Base-by-base conservation (phyloP, 2,329 filamentous ascomycete species). In the Aspergillus pseudotamarii region DNA sequence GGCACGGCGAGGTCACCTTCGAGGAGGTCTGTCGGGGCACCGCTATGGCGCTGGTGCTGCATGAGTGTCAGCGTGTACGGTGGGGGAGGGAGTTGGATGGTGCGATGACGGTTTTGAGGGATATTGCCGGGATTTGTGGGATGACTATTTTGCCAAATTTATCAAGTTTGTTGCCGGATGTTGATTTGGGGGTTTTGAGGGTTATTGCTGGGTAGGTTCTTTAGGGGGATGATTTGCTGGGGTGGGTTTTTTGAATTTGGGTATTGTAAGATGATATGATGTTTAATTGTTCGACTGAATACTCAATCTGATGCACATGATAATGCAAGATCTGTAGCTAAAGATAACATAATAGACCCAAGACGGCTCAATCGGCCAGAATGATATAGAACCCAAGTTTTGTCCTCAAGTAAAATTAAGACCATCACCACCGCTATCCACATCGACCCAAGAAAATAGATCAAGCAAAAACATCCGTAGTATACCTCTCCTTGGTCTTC, bases 391-490 rank as follows among this genome's bases (percentile, higher is more conserved):
- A 14, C 21, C 4, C 11, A 21, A 46, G 14, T 14, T 46, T 23
- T 46, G 30, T 12, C 14, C 14, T 26, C n/a, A 34, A 53, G 4
- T 32, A 8, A 34, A 53, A 32, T 21, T 21, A 32, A 53, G 14
- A 12, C 28, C 16, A 19, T 14, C 46, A 9, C 26, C 14, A 16
- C 45, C 10, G 10, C 32, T 46, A 21, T 46, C 43, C 43, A 23
- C n/a, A n/a, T n/a, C n/a, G n/a, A n/a, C n/a, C n/a, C n/a, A n/a
- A n/a, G n/a, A n/a, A n/a, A n/a, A n/a, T 9, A 54, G 2, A 54
- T 55, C 62, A 75, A 48, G 74, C 71, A 79, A 89, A 89, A 19
- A 89, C 86, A 76, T 89, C 87, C 3, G 83, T 85, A 19, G 85
- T 83, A 67, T 85, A 89, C 34, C 87, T 76, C 74, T 84, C 82